phyloP scores from a whole-genome alignment of 108 stramenopile genomes.

The Skeletonema menzelii region DNA sequence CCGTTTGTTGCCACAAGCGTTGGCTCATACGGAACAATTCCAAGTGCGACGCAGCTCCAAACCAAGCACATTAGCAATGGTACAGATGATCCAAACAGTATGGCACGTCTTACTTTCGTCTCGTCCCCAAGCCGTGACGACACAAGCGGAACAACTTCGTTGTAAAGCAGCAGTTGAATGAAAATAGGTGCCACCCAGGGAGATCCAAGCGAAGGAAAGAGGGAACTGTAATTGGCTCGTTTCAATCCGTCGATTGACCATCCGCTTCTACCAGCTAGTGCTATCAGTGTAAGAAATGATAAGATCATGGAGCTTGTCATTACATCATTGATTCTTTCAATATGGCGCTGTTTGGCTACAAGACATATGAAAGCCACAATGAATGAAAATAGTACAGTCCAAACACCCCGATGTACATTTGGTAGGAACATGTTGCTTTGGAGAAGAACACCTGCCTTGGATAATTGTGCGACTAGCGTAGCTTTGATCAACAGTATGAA shows the following conservation, averaged over 20 bases:
- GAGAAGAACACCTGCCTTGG: constrained; percentile 19
- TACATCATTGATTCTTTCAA: constrained; percentile 21
- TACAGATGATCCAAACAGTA: constrained; percentile 20
- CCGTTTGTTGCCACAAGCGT: neutral
- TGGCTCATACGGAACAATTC: constrained; percentile 27
- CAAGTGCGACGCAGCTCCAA: constrained; percentile 32
- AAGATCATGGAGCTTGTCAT: constrained; percentile 18
- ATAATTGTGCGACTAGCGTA: constrained; percentile 32
- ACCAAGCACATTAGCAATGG: constrained; percentile 31
- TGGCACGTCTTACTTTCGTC: constrained; percentile 21
- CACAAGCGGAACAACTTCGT: constrained; percentile 29
- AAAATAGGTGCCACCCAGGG: constrained; percentile 37
- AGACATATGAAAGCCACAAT: constrained; percentile 9
- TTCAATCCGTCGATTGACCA: constrained; percentile 21
- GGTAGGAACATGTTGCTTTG: neutral
- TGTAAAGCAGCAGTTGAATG: constrained; percentile 32
- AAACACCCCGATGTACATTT: neutral
- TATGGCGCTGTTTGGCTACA: neutral
- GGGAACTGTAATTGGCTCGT: constrained; percentile 15
- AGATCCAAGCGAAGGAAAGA: constrained; percentile 5
- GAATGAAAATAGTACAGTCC: constrained; percentile 9
- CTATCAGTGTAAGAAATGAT: constrained; percentile 19
- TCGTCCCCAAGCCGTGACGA: constrained; percentile 23
- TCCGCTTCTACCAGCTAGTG: constrained; percentile 18
- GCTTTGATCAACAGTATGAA: constrained; percentile 19